Conservation (phyloP, 2,329 filamentous ascomycete genomes). For the Ophiocordyceps robertsii region DNA sequence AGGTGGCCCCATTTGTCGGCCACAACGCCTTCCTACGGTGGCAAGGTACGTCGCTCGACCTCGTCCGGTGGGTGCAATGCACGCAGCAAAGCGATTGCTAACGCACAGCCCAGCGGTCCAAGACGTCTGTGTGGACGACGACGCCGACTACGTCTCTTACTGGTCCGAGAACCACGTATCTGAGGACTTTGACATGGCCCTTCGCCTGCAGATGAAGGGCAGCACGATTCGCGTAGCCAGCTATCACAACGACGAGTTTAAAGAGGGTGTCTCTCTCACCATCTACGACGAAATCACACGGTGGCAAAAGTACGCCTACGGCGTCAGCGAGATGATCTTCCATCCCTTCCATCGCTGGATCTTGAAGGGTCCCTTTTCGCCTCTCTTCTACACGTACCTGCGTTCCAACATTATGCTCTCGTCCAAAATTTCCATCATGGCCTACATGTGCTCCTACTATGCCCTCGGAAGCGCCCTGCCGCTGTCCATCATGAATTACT, state of each 20-base stretch:
- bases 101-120: conserved; percentile 14
- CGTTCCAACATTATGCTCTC: conserved; percentile 46
- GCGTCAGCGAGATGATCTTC: conserved; percentile 59
- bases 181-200: conserved; percentile 65
- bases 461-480: conserved; percentile 55
- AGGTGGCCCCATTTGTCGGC: conserved; percentile 63
- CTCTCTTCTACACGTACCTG: conserved; percentile 48
- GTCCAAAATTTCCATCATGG: conserved; percentile 58
- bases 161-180: conserved; percentile 68
- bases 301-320: conserved; percentile 64
- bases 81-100: neutral
- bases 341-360: conserved; percentile 51
- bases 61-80: neutral
- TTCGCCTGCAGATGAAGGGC: conserved; percentile 55
- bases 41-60: conserved; percentile 16
- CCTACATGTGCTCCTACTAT: conserved; percentile 60
- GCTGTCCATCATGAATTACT: conserved; percentile 57
- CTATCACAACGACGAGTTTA: conserved; percentile 57
- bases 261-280: conserved; percentile 60
- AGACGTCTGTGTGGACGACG: conserved; percentile 12
- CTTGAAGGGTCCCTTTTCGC: conserved; percentile 48
- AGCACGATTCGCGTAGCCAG: conserved; percentile 56
- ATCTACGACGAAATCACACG: conserved; percentile 60
- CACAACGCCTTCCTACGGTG: conserved; percentile 67
- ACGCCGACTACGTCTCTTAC: conserved; percentile 46